phyloP scores from a whole-genome alignment of 768 basidiomycete species.

The Paxillus rubicundulus region DNA sequence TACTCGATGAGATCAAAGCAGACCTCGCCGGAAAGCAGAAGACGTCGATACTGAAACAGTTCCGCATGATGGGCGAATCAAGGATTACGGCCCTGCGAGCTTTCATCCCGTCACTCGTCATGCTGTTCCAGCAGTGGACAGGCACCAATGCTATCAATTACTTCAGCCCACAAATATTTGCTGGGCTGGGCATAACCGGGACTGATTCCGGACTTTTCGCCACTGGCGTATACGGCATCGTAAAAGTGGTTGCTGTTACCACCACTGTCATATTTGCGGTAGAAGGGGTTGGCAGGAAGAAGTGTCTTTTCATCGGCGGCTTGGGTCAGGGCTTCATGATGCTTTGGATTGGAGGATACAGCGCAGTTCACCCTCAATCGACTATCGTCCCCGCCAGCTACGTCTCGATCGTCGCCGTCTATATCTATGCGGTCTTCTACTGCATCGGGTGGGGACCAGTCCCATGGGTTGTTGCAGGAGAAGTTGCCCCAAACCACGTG shows the following conservation, averaged over 20 bases:
- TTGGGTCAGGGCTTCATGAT: constrained; percentile 43
- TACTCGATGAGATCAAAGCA: constrained; percentile 46
- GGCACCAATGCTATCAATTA: constrained; percentile 58
- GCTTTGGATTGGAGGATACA: constrained; percentile 39
- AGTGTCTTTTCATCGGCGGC: constrained; percentile 47
- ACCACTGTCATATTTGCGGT: constrained; percentile 45
- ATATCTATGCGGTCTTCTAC: constrained; percentile 38
- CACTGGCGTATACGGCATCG: constrained; percentile 42
- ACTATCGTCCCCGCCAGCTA: constrained; percentile 34
- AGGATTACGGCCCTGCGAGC: constrained; percentile 41
- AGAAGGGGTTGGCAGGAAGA: constrained; percentile 48
- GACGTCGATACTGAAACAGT: constrained; percentile 34
- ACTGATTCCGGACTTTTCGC: constrained; percentile 45
- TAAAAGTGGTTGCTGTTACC: constrained; percentile 42
- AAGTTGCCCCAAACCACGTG: constrained; percentile 39
- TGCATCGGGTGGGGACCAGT: constrained; percentile 32
- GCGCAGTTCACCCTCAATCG: constrained; percentile 28
- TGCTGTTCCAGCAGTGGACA: constrained; percentile 50
- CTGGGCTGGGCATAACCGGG: constrained; percentile 44
- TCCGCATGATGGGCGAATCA: constrained; percentile 44
- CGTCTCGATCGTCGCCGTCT: constrained; percentile 38
- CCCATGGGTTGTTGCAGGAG: constrained; percentile 33
- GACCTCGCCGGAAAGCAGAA: constrained; percentile 44
- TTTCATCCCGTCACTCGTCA: constrained; percentile 45
- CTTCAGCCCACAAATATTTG: constrained; percentile 52